Conservation (phyloP, 2,329 filamentous ascomycete genomes). For the Chaetomiaceae sp. region DNA sequence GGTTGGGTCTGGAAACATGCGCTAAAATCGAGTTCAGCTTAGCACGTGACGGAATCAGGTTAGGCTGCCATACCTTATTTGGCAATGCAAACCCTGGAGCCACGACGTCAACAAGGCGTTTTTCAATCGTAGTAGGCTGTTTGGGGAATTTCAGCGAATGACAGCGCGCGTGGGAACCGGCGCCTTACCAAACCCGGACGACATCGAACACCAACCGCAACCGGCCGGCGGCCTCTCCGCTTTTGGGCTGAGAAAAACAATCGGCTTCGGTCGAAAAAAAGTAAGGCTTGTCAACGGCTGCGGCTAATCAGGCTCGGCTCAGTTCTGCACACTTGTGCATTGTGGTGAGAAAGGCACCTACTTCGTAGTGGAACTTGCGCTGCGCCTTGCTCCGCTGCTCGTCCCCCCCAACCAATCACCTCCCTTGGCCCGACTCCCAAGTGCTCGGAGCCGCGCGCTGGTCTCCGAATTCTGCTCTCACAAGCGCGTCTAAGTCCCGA, state of each 20-base stretch:
- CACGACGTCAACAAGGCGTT: no score
- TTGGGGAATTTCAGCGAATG: conserved; percentile 20
- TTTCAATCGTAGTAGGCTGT: no score
- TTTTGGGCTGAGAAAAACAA: not conserved
- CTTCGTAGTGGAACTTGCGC: conserved; percentile 2
- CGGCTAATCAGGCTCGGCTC: conserved; percentile 6
- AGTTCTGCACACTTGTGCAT: conserved; percentile 1
- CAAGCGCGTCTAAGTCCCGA: conserved; percentile 12
- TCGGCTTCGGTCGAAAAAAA: conserved; percentile 4
- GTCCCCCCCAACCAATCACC: conserved; percentile 15
- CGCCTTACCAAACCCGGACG: conserved; percentile 11
- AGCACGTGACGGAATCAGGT: no score
- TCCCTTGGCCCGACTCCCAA: conserved; percentile 1
- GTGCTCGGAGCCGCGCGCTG: conserved; percentile 17
- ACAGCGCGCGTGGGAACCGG: conserved; percentile 1
- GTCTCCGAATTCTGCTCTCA: conserved; percentile 16
- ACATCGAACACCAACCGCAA: conserved; percentile 11
- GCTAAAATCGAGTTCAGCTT: no score
- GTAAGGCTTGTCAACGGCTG: conserved; percentile 16
- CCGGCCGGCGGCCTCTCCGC: conserved; percentile 18
- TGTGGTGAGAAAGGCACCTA: not conserved
- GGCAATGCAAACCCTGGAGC: no score
- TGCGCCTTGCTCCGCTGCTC: conserved; percentile 17
- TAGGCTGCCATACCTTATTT: no score
- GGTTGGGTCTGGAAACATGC: no score